phyloP scores from a whole-genome alignment of 805 yeast genomes.

The Barnettozyma vustinii region DNA sequence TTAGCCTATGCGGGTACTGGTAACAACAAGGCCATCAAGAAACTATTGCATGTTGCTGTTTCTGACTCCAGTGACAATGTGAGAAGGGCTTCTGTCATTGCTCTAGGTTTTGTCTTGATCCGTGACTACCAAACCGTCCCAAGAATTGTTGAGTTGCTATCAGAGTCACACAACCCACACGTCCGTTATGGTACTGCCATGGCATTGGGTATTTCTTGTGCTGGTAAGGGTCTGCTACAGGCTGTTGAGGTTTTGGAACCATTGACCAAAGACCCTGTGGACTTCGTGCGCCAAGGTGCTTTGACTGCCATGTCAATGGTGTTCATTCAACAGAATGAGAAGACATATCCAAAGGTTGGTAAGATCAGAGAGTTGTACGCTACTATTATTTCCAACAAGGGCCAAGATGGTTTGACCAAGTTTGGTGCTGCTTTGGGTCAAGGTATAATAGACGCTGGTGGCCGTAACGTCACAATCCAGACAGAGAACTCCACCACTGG shows the following conservation, averaged over 20 bases:
- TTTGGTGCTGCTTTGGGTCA: conserved; percentile 97
- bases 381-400: conserved; percentile 75
- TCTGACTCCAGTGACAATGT: conserved; percentile 96
- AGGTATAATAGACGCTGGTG: conserved; percentile 98
- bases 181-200: conserved; percentile 97
- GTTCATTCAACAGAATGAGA: conserved; percentile 82
- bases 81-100: conserved; percentile 91
- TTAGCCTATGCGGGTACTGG: conserved; percentile 97
- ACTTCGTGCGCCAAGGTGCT: conserved; percentile 98
- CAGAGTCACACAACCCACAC: conserved; percentile 95
- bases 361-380: conserved; percentile 70
- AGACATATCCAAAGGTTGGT: conserved; percentile 72
- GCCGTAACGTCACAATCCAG: conserved; percentile 92
- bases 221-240: conserved; percentile 83
- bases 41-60: conserved; percentile 86
- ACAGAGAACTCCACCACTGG: conserved; percentile 86
- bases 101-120: conserved; percentile 84
- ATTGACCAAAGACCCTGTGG: conserved; percentile 87
- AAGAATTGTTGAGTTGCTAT: conserved; percentile 83
- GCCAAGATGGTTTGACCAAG: conserved; percentile 94
- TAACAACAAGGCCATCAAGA: conserved; percentile 78
- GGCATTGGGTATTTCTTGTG: conserved; percentile 96
- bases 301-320: conserved; percentile 89
- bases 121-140: conserved; percentile 94
- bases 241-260: conserved; percentile 93